A percentile compares a stretch with the other conserved stretches of the same genome.
phyloP scores from a whole-genome alignment of 768 basidiomycete genomes.

The Tylopilus rubrobrunneus region DNA sequence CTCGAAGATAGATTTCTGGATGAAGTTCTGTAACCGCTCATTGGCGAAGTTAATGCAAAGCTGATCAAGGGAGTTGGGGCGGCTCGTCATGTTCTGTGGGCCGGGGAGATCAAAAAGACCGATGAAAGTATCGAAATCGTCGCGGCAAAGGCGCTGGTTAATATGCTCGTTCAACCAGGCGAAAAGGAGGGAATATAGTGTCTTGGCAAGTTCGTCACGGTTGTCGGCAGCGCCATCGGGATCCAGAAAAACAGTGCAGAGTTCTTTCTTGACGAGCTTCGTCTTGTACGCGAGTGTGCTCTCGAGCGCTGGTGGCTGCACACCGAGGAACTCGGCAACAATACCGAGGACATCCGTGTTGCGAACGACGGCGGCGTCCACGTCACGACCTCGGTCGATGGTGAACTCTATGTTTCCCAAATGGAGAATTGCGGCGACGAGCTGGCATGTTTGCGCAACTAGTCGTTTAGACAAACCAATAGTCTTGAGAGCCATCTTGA shows the following conservation, averaged over 20 bases:
- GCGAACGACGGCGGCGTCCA: conserved; percentile 89
- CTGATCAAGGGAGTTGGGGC: conserved; percentile 91
- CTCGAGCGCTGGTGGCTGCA: no score
- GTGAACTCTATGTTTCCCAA: conserved; percentile 94
- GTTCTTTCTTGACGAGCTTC: conserved; percentile 88
- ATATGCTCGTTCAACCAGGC: conserved; percentile 96
- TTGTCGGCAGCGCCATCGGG: conserved; percentile 91
- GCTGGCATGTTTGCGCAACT: conserved; percentile 93
- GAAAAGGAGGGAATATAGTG: conserved; percentile 90
- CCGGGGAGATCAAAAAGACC: conserved; percentile 94
- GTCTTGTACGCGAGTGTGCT: conserved; percentile 21
- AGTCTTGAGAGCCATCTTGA: conserved; percentile 90
- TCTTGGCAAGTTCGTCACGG: conserved; percentile 90
- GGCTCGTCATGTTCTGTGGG: conserved; percentile 82
- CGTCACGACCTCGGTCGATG: conserved; percentile 76
- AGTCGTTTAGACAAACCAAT: conserved; percentile 92
- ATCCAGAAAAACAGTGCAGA: conserved; percentile 96
- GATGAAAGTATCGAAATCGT: conserved; percentile 90
- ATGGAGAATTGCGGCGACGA: conserved; percentile 93
- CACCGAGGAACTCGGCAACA: conserved; percentile 61
- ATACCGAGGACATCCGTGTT: conserved; percentile 79
- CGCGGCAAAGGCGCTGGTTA: conserved; percentile 91
- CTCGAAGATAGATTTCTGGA: conserved; percentile 67
- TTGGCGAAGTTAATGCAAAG: conserved; percentile 97
- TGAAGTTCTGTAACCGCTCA: conserved; percentile 83